A percentile compares a stretch with the other conserved stretches of the same genome.
phyloP scores from a whole-genome alignment of 192 early-diverging fungal species.

The Podila clonocystis region DNA sequence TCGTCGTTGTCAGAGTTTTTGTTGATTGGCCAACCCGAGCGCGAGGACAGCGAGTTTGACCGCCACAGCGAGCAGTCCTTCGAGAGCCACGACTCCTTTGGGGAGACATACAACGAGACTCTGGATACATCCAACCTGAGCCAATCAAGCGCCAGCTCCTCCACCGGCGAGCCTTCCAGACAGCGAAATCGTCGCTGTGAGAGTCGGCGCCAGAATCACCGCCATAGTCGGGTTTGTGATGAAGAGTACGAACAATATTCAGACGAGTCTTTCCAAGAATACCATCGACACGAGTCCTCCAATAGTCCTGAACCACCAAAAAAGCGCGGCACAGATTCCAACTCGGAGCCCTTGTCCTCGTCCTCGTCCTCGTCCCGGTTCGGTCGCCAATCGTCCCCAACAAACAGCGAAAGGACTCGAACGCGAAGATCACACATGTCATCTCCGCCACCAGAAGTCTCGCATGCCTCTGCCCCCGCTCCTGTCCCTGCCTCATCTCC shows the following conservation, averaged over 20 bases:
- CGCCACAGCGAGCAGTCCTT: slow-evolving; percentile 17
- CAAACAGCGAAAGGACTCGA: background rate
- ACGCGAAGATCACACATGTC: background rate
- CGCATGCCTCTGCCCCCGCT: background rate
- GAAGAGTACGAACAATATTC: slow-evolving; percentile 2
- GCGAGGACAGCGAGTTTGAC: slow-evolving; percentile 22
- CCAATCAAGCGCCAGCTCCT: background rate
- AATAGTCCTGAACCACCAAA: background rate
- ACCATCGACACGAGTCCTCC: background rate
- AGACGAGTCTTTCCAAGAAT: background rate
- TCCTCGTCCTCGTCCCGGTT: background rate
- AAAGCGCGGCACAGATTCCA: background rate
- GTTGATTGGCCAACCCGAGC: slow-evolving; percentile 40
- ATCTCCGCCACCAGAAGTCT: background rate
- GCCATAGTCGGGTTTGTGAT: background rate
- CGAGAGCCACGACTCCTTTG: slow-evolving; percentile 12
- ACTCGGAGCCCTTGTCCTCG: too few relatives aligned
- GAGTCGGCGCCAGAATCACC: background rate
- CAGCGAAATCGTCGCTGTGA: background rate
- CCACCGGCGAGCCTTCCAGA: background rate
- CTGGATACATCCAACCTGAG: too few relatives aligned
- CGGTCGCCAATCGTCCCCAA: background rate
- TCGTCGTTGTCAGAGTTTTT: slow-evolving; percentile 42
- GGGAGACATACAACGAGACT: background rate
- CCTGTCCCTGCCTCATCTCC: background rate